These are phyloP conservation scores for Ascochyta fabae DNA, from an alignment of 2,329 filamentous ascomycete genomes.

Conservation along the genomic window DNA sequence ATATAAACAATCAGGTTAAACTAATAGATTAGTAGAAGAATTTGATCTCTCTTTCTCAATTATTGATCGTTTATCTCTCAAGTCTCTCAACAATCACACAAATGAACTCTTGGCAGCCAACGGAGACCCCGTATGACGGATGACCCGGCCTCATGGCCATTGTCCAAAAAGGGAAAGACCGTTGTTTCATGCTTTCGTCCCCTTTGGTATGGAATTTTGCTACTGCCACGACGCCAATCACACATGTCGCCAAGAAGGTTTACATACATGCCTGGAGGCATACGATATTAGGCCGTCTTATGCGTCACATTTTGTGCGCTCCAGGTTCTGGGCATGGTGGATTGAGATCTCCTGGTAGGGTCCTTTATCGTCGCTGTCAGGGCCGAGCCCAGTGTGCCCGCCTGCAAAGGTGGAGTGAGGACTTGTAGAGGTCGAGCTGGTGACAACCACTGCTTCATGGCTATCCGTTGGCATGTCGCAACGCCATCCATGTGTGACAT, in stretches of 20 bases:
- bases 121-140: background rate
- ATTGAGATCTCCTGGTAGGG: conserved; percentile 23
- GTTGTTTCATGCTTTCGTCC: background rate
- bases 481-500: conserved; percentile 33
- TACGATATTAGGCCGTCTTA: background rate
- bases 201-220: background rate
- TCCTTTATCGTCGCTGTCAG: conserved; percentile 13
- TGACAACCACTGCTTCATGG: conserved; percentile 34
- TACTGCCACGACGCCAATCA: background rate
- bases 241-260: background rate
- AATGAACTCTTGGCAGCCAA: background rate
- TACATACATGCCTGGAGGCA: background rate
- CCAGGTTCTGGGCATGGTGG: conserved; percentile 29
- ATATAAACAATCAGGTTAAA: no score
- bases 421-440: conserved; percentile 28
- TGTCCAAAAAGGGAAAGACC: conserved; percentile 1
- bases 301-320: conserved; percentile 12
- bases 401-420: conserved; percentile 23
- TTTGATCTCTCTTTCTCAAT: no score
- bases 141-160: background rate
- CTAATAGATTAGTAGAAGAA: no score
- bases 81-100: no score
- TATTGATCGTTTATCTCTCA: no score
- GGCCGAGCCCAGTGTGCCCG: conserved; percentile 6
- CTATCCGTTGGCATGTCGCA: conserved; percentile 29